Percentiles rank a stretch among this genome's conserved stretches.
phyloP scores from a whole-genome alignment of 306 rosid species.

The Abrus precatorius region DNA sequence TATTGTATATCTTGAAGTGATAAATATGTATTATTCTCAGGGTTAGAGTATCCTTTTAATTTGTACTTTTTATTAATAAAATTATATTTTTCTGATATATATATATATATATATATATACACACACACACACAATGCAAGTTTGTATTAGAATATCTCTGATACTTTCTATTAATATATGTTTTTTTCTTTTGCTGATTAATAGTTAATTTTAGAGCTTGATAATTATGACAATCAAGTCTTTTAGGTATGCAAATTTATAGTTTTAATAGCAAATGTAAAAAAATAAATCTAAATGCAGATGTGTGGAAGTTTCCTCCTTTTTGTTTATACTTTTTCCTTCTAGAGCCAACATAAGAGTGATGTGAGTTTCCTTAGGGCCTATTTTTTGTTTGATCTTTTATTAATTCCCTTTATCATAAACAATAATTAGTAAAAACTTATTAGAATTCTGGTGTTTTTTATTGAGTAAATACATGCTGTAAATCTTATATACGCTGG shows the following conservation, averaged over 20 bases:
- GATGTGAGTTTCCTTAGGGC: constrained; percentile 22
- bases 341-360: not conserved
- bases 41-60: too few species aligned
- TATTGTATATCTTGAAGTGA: too few species aligned
- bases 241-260: not conserved
- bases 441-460: not conserved
- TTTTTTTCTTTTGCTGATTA: not conserved
- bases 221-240: not conserved
- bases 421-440: not conserved
- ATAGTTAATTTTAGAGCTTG: not conserved
- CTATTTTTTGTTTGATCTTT: constrained; percentile 1
- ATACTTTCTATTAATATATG: too few species aligned
- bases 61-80: too few species aligned
- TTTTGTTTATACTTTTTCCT: not conserved
- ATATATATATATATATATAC: too few species aligned
- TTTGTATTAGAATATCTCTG: too few species aligned
- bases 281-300: not conserved
- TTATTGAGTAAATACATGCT: not conserved
- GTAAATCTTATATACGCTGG: not conserved
- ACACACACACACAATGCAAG: too few species aligned
- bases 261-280: not conserved
- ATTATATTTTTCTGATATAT: too few species aligned
- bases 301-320: constrained; percentile 21
- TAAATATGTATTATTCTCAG: too few species aligned
- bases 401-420: not conserved